Base-by-base conservation (phyloP, 2,329 filamentous ascomycete genomes). In the Trichoderma breve region DNA sequence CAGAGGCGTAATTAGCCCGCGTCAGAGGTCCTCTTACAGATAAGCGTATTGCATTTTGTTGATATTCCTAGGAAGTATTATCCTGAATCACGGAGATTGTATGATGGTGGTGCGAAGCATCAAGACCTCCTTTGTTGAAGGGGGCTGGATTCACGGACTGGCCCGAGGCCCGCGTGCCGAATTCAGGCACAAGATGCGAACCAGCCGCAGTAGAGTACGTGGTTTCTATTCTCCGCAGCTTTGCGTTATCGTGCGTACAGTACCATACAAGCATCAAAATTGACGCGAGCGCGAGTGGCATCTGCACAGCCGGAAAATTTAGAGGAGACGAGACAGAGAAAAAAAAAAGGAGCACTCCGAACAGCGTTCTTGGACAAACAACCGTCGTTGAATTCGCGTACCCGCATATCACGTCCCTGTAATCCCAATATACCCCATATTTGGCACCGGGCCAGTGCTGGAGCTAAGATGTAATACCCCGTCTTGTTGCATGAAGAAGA, bases 161-260 rank as follows among this genome's bases (percentile, higher is more conserved):
- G 61, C 53, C 39, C n/a, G 15, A 34, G 57, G 67, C 12, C 67
- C 57, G 55, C 39, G 57, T n/a, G 12, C 67, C 67, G 55, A 1
- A 62, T 70, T 36, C 32, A 62, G 67, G 43, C 67, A 70, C 67
- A 70, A 53, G 39, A 70, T 70, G 57, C 67, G 67, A 70, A 43
- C 36, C 57, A 36, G 43, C 57, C 55, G 14, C 34, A n/a, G 39
- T 2, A 26, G 26, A 47, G 9, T 51, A 24, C 43, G 62, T 65
- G 28, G 24, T 26, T 26, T 9, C 34, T 15, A 7, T 14, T 36
- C 51, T 62, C 39, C 67, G 47, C 67, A 32, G 57, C 66, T 32
- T 18, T 66, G 30, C 30, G 18, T 55, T 62, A 18, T 62, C 9
- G 11, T 21, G 32, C 57, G 57, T n/a, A 8, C 4, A 14, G 47